Evolutionary conservation across 257 asterid species (phyloP), one percentile per base, ranked within the genome.

Genomic region (Nemophila menziesii): DNA sequence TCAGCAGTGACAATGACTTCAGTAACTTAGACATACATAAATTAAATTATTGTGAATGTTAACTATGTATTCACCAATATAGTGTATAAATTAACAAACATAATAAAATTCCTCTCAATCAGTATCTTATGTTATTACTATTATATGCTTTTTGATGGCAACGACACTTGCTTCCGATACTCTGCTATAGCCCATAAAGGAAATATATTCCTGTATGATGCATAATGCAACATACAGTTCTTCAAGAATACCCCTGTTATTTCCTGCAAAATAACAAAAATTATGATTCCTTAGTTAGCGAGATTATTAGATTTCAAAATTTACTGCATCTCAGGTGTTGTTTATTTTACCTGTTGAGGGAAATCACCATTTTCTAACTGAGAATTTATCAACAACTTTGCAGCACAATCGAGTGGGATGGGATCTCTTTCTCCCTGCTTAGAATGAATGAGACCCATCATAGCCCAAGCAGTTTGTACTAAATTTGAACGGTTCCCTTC

Each of bases 341-440:
- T 4, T 33, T 15, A 54, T 17, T 3, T 23, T 64, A 82, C 92
- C 84, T 77, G 77, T 60, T 85, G 95, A 16, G 95, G 95, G 26
- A 78, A 80, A 59, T 71, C 93, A 18, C 93, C 93, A 51, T 77
- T 71, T 0, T 80, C 73, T 90, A 77, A 67, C 19, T 80, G 93
- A 16, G 78, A 79, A 56, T 84, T 84, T 5, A 84, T 77, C 54
- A 84, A 23, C 60, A 84, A 26, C 57, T 80, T 80, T 36, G 93
- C 84, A 33, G 92, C 92, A 65, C 37, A 72, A 45, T 80, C 90
- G 16, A 84, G 63, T 29, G 95, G 84, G 5, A 36, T 44, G 0
- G 95, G 74, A 51, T 80, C 93, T 49, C 95, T 70, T 48, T 77
- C 90, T 4, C 69, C 90, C 86, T 84, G 90, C 16, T 93, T 90